Evolutionary conservation across 2,329 filamentous ascomycete genomes (phyloP), one percentile per base, ranked within the genome.

Genomic region (Ophiostoma australiae): DNA sequence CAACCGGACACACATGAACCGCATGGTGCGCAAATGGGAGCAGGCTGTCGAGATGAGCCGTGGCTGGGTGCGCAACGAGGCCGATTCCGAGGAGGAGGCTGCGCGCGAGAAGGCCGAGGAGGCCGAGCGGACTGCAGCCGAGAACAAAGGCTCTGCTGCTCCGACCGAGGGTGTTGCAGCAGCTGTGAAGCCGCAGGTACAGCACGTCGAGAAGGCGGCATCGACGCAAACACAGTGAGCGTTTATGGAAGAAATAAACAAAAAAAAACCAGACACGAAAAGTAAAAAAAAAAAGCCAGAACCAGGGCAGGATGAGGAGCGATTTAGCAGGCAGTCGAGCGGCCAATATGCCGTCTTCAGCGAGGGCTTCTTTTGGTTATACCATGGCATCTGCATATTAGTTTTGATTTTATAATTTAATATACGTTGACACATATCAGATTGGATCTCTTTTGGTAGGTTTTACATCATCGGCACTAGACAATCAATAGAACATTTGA

Each of bases 31-130:
- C 67, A 83, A 82, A 75, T 88, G 86, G 86, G 81, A 85, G 75
- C 82, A 85, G 75, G 86, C 86, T 11, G 85, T 88, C 0, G 81
- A 87, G 74, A 88, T 88, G 86, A 85, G 84, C 76, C 80, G 82
- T 72, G 85, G 85, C 5, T 87, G 85, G 85, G 80, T 85, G 63
- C 79, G 76, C 66, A 80, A 61, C 65, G 72, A 73, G 66, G 73
- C 69, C 11, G 75, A 73, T 10, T 69, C 23, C 4, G 70, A 65
- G 23, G 58, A 72, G 67, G 71, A 68, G 52, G 41, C 5, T 23
- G 71, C 39, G 27, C 69, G 58, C 13, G 68, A 72, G 31, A 37
- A 71, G n/a, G 71, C 63, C 17, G 68, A 70, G 17, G 67, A 63
- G 39, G 69, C 68, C 20, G 39, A 68, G 70, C 20, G 33, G 20